Evolutionary conservation across 768 basidiomycete genomes (phyloP).

Genomic region (Russula foetens): DNA sequence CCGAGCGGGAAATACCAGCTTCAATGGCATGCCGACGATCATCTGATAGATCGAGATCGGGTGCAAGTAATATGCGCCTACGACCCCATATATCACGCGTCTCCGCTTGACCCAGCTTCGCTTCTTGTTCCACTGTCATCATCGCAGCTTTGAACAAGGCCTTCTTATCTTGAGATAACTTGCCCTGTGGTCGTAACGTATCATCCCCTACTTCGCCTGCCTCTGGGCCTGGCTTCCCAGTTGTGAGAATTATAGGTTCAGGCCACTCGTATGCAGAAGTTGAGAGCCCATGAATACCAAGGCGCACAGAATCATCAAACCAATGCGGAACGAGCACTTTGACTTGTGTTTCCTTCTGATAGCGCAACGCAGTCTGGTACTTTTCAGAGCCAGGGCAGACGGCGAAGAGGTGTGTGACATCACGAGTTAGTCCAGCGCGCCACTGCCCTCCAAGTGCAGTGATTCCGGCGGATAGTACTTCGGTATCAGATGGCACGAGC

Average conservation of each 20-base stretch:
- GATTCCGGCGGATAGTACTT: slow-evolving; percentile 66
- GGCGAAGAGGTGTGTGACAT: slow-evolving; percentile 83
- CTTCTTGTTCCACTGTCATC: slow-evolving; percentile 19
- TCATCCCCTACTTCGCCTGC: slow-evolving; percentile 22
- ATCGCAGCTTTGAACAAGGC: slow-evolving; percentile 31
- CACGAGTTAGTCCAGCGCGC: slow-evolving; percentile 66
- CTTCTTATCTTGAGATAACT: slow-evolving; percentile 28
- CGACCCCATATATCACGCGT: slow-evolving; percentile 46
- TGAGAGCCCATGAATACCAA: slow-evolving; percentile 40
- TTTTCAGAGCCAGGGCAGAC: slow-evolving; percentile 37
- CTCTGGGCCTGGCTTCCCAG: slow-evolving; percentile 21
- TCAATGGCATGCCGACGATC: slow-evolving; percentile 48
- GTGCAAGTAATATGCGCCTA: slow-evolving; percentile 52
- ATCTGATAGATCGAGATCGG: slow-evolving; percentile 44
- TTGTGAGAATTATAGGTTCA: slow-evolving; percentile 46
- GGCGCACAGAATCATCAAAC: slow-evolving; percentile 73
- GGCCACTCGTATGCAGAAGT: slow-evolving; percentile 66
- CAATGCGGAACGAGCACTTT: slow-evolving; percentile 81
- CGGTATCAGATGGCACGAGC: slow-evolving; percentile 57
- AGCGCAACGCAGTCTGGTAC: slow-evolving; percentile 46
- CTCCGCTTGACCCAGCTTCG: slow-evolving; percentile 14
- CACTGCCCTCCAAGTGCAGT: slow-evolving; percentile 75
- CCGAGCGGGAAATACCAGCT: slow-evolving; percentile 49
- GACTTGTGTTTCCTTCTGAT: slow-evolving; percentile 48
- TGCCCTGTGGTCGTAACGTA: slow-evolving; percentile 27